Conservation (phyloP, 768 basidiomycete species). For the Erythrobasidium yunnanense region DNA sequence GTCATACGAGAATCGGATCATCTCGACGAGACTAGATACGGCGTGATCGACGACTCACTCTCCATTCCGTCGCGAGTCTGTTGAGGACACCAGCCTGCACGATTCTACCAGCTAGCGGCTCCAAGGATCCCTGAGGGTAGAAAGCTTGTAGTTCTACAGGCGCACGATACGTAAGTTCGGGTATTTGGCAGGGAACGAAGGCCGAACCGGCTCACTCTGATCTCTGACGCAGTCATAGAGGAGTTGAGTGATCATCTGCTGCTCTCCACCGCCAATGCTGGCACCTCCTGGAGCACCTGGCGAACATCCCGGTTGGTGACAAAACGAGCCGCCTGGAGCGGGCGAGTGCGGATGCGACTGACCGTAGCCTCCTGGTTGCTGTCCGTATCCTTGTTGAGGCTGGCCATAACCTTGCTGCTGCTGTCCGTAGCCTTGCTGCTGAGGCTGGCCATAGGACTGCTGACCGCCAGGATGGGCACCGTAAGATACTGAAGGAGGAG, state of each 20-base stretch:
- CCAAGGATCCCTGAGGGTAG: slow-evolving; percentile 43
- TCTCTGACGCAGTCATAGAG: slow-evolving; percentile 29
- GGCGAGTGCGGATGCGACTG: neutral
- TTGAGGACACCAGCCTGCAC: slow-evolving; percentile 41
- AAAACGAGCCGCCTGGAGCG: neutral
- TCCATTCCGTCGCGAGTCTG: slow-evolving; percentile 43
- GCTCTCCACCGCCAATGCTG: neutral
- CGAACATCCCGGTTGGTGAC: neutral
- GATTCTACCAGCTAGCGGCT: slow-evolving; percentile 43
- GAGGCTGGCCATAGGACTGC: slow-evolving; percentile 21
- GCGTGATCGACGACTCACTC: neutral
- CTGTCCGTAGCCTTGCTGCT: slow-evolving; percentile 9
- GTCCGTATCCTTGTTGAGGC: neutral
- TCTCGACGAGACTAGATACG: neutral
- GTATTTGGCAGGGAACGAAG: neutral
- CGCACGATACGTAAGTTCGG: neutral
- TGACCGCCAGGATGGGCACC: slow-evolving; percentile 1
- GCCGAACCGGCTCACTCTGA: slow-evolving; percentile 36
- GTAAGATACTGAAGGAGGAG: neutral
- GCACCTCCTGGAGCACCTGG: neutral
- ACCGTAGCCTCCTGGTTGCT: neutral
- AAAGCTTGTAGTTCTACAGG: slow-evolving; percentile 43
- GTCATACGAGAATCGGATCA: neutral
- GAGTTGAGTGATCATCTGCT: slow-evolving; percentile 1
- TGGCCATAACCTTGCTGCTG: neutral